These are phyloP conservation scores for Pseudopyricularia cyperi DNA, from an alignment of 2,329 filamentous ascomycete species.

Conservation along the genomic window DNA sequence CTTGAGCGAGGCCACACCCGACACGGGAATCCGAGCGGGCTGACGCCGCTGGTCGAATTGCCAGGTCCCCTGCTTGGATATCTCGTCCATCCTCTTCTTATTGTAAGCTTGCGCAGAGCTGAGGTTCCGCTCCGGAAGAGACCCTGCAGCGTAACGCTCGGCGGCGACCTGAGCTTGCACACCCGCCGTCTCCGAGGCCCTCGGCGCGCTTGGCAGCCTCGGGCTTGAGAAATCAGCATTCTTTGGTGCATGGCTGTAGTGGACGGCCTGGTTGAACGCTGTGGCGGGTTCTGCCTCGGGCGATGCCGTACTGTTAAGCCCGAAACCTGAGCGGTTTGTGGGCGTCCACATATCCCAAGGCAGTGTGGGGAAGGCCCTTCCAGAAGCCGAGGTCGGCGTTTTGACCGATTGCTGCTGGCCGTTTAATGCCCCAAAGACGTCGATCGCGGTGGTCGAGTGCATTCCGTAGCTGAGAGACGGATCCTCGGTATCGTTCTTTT, in stretches of 20 bases:
- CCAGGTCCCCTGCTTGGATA: background rate
- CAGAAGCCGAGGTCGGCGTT: constrained; percentile 17
- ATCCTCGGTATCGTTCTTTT: constrained; percentile 15
- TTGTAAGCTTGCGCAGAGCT: background rate
- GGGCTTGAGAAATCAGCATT: background rate
- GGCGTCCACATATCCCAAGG: constrained; percentile 33
- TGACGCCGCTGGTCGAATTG: background rate
- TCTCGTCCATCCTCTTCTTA: background rate
- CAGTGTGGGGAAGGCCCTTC: constrained; percentile 25
- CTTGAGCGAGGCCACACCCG: background rate
- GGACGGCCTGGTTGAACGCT: background rate
- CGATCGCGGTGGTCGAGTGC: constrained; percentile 36
- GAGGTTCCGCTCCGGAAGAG: background rate
- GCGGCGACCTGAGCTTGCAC: background rate
- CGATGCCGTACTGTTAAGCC: background rate
- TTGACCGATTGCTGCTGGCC: constrained; percentile 18
- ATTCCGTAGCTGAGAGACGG: constrained; percentile 37
- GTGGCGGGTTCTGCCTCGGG: background rate
- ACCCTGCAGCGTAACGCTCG: background rate
- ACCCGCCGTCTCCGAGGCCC: background rate
- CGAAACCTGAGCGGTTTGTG: background rate
- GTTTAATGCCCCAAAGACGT: constrained; percentile 28
- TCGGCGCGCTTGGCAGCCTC: background rate
- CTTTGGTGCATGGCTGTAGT: background rate
- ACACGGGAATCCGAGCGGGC: background rate